Conservation (phyloP, 768 basidiomycete species). For the Suillus brevipes region DNA sequence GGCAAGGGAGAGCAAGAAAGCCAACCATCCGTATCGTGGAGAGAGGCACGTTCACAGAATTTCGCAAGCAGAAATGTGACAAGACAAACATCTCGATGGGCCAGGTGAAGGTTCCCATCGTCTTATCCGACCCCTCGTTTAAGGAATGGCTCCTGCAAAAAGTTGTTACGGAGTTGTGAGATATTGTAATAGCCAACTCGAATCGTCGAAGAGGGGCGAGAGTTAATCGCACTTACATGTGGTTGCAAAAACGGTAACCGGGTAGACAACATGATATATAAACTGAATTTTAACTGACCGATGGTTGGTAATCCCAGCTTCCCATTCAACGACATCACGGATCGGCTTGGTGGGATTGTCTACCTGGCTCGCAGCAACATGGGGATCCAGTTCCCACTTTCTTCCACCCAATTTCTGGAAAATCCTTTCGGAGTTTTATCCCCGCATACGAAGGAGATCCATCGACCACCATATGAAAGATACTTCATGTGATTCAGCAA, state of each 20-base stretch:
- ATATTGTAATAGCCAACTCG: not conserved
- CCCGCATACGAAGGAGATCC: no score
- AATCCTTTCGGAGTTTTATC: no score
- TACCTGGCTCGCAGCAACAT: no score
- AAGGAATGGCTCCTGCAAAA: conserved; percentile 12
- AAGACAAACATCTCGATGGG: not conserved
- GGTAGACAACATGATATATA: not conserved
- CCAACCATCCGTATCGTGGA: conserved; percentile 13
- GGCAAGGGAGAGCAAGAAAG: not conserved
- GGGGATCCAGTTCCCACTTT: no score
- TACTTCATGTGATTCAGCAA: not conserved
- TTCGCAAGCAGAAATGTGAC: conserved; percentile 7
- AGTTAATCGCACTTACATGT: no score
- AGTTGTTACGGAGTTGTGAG: conserved; percentile 8
- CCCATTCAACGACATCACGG: not conserved
- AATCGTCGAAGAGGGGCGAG: not conserved
- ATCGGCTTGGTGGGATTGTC: not conserved
- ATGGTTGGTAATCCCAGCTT: not conserved
- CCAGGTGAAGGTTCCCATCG: conserved; percentile 13
- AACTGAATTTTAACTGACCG: not conserved
- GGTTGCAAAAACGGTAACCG: no score
- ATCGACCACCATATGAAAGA: not conserved
- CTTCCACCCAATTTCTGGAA: no score
- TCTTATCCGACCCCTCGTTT: conserved; percentile 3
- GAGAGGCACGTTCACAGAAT: conserved; percentile 12